Percentiles rank a stretch among this genome's conserved stretches.
These are phyloP conservation scores for Firmiana major DNA, from an alignment of 345 rosid species.

Conservation along the genomic window DNA sequence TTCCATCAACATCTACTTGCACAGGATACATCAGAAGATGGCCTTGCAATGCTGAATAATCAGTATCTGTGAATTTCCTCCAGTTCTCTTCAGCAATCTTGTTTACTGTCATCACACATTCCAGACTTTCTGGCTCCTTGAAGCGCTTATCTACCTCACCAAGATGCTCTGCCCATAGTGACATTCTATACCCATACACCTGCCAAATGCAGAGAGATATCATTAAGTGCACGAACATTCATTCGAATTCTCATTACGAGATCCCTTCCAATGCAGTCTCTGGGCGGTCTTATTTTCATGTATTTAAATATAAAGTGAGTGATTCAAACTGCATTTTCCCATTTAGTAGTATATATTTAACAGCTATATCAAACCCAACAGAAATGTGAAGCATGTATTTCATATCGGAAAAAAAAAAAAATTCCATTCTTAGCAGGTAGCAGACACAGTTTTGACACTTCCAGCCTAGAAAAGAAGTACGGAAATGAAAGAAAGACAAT, in stretches of 20 bases:
- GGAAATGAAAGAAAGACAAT: background rate
- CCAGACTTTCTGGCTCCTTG: slow-evolving; percentile 48
- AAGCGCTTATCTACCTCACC: slow-evolving; percentile 40
- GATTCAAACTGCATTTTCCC: too few species aligned
- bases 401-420: too few species aligned
- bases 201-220: slow-evolving; percentile 20
- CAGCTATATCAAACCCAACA: too few species aligned
- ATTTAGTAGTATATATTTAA: too few species aligned
- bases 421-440: too few species aligned
- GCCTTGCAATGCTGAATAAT: slow-evolving; percentile 48
- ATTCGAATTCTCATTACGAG: too few species aligned
- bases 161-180: slow-evolving; percentile 93
- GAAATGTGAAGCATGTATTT: too few species aligned
- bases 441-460: too few species aligned
- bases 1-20: slow-evolving; percentile 53
- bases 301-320: too few species aligned
- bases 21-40: slow-evolving; percentile 87
- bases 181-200: slow-evolving; percentile 91
- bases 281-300: too few species aligned
- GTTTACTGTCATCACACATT: slow-evolving; percentile 63
- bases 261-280: too few species aligned
- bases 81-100: slow-evolving; percentile 60
- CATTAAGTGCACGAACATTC: background rate
- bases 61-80: slow-evolving; percentile 38
- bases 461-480: background rate